Evolutionary conservation across 2,329 filamentous ascomycete species (phyloP).

Genomic region (Trichoderma breve): DNA sequence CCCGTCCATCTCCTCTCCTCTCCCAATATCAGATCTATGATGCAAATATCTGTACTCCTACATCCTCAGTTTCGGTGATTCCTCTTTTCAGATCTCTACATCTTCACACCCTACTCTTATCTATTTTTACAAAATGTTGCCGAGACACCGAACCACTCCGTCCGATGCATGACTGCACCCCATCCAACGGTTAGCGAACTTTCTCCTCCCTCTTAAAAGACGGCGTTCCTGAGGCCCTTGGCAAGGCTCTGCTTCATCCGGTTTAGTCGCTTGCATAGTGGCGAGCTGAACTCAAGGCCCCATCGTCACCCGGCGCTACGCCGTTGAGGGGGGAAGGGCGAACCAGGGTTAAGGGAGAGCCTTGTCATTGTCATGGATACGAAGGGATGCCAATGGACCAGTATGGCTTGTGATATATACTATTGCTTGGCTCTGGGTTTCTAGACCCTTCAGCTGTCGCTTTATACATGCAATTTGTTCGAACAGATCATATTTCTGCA

Average conservation of each 20-base stretch:
- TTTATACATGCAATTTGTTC: neutral
- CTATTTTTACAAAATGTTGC: neutral
- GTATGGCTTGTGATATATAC: neutral
- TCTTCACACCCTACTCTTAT: neutral
- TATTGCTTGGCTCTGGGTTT: neutral
- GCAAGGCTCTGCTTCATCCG: neutral
- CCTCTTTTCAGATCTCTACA: neutral
- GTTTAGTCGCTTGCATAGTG: neutral
- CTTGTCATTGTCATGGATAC: neutral
- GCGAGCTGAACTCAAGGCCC: conserved; percentile 2
- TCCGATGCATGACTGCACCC: neutral
- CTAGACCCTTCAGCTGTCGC: neutral
- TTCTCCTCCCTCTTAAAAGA: neutral
- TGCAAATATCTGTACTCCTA: neutral
- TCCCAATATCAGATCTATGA: neutral
- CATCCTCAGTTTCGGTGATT: no score
- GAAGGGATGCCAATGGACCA: neutral
- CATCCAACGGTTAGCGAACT: conserved; percentile 4
- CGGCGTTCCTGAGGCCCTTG: conserved; percentile 1
- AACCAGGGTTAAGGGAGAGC: neutral
- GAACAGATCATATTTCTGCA: neutral
- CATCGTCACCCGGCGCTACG: neutral
- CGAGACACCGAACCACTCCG: neutral
- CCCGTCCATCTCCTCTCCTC: neutral
- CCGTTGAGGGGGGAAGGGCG: neutral